Conservation (phyloP, 495 filamentous ascomycete species). For the Staphylotrichum longicolle region DNA sequence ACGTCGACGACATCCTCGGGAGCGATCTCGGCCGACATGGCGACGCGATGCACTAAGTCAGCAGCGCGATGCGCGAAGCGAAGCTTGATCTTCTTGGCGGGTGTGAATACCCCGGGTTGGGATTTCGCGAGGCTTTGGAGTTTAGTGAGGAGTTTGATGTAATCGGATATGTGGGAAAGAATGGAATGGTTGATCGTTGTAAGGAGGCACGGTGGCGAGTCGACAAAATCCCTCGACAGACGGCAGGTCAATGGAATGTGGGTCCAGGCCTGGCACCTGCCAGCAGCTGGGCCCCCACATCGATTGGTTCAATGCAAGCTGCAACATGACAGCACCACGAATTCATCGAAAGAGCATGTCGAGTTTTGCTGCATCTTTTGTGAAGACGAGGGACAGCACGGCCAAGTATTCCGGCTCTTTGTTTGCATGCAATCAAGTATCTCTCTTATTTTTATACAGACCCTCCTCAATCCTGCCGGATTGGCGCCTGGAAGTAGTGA, state of each 20-base stretch:
- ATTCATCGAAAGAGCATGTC: too few species aligned
- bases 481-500: too few species aligned
- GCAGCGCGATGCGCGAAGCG: slow-evolving; percentile 11
- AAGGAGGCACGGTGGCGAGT: slow-evolving; percentile 18
- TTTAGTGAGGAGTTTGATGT: slow-evolving; percentile 19
- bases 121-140: slow-evolving; percentile 16
- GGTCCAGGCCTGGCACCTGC: too few species aligned
- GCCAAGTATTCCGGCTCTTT: too few species aligned
- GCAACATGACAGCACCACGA: too few species aligned
- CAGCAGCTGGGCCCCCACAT: too few species aligned
- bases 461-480: too few species aligned
- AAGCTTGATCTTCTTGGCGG: slow-evolving; percentile 19
- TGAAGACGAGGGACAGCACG: too few species aligned
- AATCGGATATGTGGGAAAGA: slow-evolving; percentile 21
- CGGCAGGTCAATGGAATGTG: background rate
- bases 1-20: slow-evolving; percentile 13
- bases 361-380: too few species aligned
- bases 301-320: too few species aligned
- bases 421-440: too few species aligned
- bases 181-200: slow-evolving; percentile 29
- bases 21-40: slow-evolving; percentile 24
- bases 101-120: slow-evolving; percentile 9
- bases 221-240: background rate
- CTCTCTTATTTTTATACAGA: too few species aligned
- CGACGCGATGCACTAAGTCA: slow-evolving; percentile 8